phyloP scores from a whole-genome alignment of 768 basidiomycete genomes.

The Mycena albidolilacea region DNA sequence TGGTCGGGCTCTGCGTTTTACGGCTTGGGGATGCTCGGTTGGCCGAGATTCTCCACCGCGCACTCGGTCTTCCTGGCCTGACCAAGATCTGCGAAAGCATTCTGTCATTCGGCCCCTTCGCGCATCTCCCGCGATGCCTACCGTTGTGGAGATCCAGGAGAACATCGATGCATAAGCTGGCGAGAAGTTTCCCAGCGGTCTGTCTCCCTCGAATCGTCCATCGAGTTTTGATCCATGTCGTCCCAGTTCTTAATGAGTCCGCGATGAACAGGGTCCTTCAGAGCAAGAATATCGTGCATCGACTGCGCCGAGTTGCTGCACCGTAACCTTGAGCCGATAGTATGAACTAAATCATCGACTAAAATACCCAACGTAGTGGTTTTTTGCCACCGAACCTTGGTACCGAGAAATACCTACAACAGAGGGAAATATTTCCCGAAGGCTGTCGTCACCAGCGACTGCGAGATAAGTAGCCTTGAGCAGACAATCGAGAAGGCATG shows the following conservation, averaged over 20 bases:
- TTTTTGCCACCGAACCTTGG: conserved; percentile 75
- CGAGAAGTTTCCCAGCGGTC: no score
- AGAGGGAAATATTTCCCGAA: conserved; percentile 2
- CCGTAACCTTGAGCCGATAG: conserved; percentile 34
- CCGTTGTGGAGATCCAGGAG: neutral
- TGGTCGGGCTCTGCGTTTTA: conserved; percentile 31
- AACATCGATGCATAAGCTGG: conserved; percentile 26
- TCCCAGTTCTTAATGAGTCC: conserved; percentile 40
- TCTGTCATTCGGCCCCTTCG: conserved; percentile 10
- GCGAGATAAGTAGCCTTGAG: neutral
- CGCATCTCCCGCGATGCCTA: conserved; percentile 9
- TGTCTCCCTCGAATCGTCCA: no score
- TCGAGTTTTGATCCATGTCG: no score
- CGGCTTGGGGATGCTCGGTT: conserved; percentile 15
- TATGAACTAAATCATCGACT: neutral
- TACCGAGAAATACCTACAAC: neutral
- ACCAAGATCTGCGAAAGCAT: no score
- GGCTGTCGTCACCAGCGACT: conserved; percentile 17
- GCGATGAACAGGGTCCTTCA: conserved; percentile 76
- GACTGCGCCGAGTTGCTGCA: conserved; percentile 79
- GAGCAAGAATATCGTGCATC: conserved; percentile 81
- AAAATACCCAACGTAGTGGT: conserved; percentile 78
- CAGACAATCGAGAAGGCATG: neutral
- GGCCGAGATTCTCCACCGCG: conserved; percentile 6
- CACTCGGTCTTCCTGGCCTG: conserved; percentile 24